Percentiles rank a stretch among this genome's conserved stretches.
phyloP scores from a whole-genome alignment of 148 eudicot species.

The Vaccinium corymbosum region DNA sequence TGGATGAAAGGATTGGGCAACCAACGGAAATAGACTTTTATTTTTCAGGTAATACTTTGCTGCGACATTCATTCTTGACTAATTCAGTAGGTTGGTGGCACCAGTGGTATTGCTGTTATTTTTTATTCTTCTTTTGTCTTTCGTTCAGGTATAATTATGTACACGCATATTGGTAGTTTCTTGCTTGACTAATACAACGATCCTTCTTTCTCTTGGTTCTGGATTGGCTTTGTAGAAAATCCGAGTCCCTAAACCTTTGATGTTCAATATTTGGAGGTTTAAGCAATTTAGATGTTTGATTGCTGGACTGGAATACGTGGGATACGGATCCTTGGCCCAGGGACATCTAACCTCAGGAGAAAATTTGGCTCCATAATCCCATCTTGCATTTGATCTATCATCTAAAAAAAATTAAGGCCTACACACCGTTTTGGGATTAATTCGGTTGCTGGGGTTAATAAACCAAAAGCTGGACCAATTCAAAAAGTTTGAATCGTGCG shows the following conservation, averaged over 20 bases:
- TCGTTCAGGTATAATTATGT: not conserved
- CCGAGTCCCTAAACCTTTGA: not conserved
- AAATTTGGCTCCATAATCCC: not conserved
- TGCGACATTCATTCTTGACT: conserved; percentile 4
- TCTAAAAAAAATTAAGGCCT: not conserved
- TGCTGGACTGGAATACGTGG: not conserved
- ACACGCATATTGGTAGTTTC: not conserved
- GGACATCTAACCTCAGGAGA: not conserved
- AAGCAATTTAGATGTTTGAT: not conserved
- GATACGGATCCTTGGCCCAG: not conserved
- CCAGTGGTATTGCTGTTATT: not conserved
- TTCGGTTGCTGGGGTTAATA: not conserved
- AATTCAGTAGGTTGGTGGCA: conserved; percentile 4
- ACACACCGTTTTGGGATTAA: not conserved
- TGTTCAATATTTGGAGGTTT: not conserved
- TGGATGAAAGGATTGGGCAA: conserved; percentile 14
- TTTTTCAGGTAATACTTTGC: conserved; percentile 6
- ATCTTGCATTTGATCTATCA: not conserved
- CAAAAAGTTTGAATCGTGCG: not conserved
- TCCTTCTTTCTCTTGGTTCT: not conserved
- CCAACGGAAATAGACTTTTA: not conserved
- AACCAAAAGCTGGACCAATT: not conserved
- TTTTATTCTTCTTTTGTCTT: not conserved
- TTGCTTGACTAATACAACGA: not conserved
- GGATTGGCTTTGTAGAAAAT: not conserved